A percentile compares a stretch with the other conserved stretches of the same genome.
phyloP scores from a whole-genome alignment of 805 yeast genomes.

The Grigorovia yakushimaensis region DNA sequence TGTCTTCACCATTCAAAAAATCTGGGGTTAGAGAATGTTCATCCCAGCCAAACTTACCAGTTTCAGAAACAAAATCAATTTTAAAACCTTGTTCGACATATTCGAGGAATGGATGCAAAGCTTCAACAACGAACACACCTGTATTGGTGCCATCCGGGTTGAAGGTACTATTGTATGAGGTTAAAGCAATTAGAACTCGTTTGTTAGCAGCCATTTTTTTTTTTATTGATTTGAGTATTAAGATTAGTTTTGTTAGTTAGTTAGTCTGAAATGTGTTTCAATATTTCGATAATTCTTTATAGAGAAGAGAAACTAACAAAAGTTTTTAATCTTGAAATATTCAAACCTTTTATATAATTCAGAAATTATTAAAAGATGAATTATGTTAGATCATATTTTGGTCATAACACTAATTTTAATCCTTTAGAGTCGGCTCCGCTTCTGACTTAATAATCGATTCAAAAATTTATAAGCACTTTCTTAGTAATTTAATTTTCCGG shows the following conservation, averaged over 20 bases:
- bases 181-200: constrained; percentile 36
- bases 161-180: constrained; percentile 37
- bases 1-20: constrained; percentile 38
- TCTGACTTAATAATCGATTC: too few species aligned
- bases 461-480: too few species aligned
- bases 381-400: too few species aligned
- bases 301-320: too few species aligned
- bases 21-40: constrained; percentile 39
- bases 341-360: too few species aligned
- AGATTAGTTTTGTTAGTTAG: background rate
- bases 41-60: constrained; percentile 47
- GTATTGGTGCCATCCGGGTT: constrained; percentile 50
- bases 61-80: constrained; percentile 49
- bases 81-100: constrained; percentile 41
- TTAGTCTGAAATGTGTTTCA: background rate
- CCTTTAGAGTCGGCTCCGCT: too few species aligned
- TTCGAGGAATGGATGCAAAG: constrained; percentile 45
- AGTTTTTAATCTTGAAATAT: too few species aligned
- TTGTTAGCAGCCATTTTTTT: background rate
- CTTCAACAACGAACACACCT: constrained; percentile 52
- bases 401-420: too few species aligned
- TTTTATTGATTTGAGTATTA: background rate
- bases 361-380: too few species aligned
- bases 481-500: too few species aligned
- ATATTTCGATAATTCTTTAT: too few species aligned